Conservation (phyloP, 179 eudicot genomes). For the Beta corolliflora region DNA sequence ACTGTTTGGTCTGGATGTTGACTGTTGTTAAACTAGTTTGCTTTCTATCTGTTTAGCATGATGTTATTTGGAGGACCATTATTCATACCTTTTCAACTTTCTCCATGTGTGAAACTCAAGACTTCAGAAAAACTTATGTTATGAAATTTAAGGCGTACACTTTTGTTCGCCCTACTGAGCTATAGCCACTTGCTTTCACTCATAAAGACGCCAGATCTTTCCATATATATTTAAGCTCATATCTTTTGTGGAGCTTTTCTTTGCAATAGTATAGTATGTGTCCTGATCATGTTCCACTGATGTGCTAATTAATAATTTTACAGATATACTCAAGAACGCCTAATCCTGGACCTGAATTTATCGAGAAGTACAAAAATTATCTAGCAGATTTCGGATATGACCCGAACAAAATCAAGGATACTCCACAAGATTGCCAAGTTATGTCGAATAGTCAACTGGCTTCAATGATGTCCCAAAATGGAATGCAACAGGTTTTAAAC, state of each 20-base stretch:
- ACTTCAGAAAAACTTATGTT: neutral
- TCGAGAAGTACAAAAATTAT: slow-evolving; percentile 71
- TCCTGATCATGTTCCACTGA: neutral
- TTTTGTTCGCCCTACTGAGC: neutral
- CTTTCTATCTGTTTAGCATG: neutral
- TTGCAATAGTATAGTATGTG: neutral
- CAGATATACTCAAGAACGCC: slow-evolving; percentile 97
- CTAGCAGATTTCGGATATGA: slow-evolving; percentile 76
- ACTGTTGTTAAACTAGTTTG: slow-evolving; percentile 6
- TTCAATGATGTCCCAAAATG: slow-evolving; percentile 86
- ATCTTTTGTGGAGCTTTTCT: neutral
- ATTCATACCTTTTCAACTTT: neutral
- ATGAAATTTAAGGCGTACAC: neutral
- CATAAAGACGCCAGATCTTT: neutral
- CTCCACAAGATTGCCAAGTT: slow-evolving; percentile 91
- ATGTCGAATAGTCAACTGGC: slow-evolving; percentile 69
- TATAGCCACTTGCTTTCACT: neutral
- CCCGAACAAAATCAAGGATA: slow-evolving; percentile 69
- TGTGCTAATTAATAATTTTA: slow-evolving; percentile 5
- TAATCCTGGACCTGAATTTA: slow-evolving; percentile 79
- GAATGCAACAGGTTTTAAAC: slow-evolving; percentile 72
- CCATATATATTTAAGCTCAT: neutral
- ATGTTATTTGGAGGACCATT: neutral
- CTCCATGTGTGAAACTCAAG: neutral
- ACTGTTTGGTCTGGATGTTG: neutral